These are phyloP conservation scores for Fusarium humuli DNA, from an alignment of 2,329 filamentous ascomycete species.

Conservation along the genomic window DNA sequence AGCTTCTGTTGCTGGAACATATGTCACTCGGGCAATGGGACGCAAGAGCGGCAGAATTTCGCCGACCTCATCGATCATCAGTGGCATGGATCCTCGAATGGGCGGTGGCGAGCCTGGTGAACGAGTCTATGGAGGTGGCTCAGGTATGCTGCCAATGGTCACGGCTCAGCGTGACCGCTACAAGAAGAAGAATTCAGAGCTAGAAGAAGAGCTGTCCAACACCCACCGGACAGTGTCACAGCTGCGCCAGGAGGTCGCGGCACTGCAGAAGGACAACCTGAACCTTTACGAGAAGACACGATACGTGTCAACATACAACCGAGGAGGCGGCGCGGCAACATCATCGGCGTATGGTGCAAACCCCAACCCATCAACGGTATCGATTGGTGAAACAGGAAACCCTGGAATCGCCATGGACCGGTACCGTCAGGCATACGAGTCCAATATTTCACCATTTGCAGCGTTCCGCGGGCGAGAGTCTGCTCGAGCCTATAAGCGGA, in stretches of 20 bases:
- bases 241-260: conserved; percentile 88
- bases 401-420: conserved; percentile 80
- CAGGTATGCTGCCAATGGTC: conserved; percentile 96
- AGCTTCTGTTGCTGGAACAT: conserved; percentile 92
- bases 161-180: conserved; percentile 98
- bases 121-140: conserved; percentile 74
- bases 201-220: conserved; percentile 91
- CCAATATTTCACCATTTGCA: conserved; percentile 94
- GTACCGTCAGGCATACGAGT: conserved; percentile 93
- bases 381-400: conserved; percentile 64
- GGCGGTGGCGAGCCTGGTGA: conserved; percentile 64
- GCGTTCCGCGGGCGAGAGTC: conserved; percentile 95
- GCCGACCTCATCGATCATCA: conserved; percentile 97
- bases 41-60: conserved; percentile 79
- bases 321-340: conserved; percentile 70
- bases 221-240: conserved; percentile 84
- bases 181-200: conserved; percentile 92
- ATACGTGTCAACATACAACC: conserved; percentile 93
- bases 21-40: conserved; percentile 72
- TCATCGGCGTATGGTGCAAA: conserved; percentile 75
- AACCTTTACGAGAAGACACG: conserved; percentile 97
- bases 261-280: conserved; percentile 94
- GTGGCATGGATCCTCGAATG: conserved; percentile 82
- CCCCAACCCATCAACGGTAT: conserved; percentile 80
- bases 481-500: conserved; percentile 87